Percentiles rank a stretch among this genome's conserved stretches.
phyloP scores from a whole-genome alignment of 2,329 filamentous ascomycete species.

The Talaromyces piceae region DNA sequence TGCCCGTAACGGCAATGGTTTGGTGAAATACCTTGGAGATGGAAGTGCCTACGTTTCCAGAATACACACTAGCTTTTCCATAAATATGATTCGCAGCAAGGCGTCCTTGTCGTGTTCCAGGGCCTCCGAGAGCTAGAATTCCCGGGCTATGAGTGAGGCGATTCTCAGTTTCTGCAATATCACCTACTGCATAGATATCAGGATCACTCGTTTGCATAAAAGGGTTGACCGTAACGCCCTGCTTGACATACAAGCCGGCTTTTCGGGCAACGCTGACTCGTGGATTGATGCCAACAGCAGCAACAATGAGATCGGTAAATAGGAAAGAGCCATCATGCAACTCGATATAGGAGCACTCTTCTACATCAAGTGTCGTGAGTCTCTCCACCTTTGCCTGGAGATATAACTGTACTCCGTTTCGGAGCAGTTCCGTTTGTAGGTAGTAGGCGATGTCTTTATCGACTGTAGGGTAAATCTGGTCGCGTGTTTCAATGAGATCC shows the following conservation, averaged over 20 bases:
- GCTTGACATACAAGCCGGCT: constrained; percentile 1
- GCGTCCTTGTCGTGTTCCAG: constrained; percentile 6
- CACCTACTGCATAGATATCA: constrained; percentile 4
- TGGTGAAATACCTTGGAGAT: neutral
- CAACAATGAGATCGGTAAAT: neutral
- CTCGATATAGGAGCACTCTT: neutral
- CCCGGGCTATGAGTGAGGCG: neutral
- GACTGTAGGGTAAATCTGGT: constrained; percentile 1
- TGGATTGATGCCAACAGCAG: constrained; percentile 4
- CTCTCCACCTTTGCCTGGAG: neutral
- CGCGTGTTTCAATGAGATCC: neutral
- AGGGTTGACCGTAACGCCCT: constrained; percentile 1
- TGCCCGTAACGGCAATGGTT: neutral
- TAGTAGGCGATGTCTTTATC: constrained; percentile 2
- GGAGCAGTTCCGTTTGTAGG: neutral
- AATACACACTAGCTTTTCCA: constrained; percentile 1
- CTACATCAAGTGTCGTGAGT: neutral
- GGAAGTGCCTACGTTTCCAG: constrained; percentile 2
- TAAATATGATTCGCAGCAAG: constrained; percentile 4
- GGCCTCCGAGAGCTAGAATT: neutral
- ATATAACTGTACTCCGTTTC: neutral
- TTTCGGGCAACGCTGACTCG: neutral
- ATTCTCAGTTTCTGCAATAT: constrained; percentile 5
- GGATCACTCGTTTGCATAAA: constrained; percentile 6
- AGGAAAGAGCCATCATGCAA: neutral